These are phyloP conservation scores for Colletotrichum sp. DNA, from an alignment of 2,329 filamentous ascomycete species.

Conservation along the genomic window DNA sequence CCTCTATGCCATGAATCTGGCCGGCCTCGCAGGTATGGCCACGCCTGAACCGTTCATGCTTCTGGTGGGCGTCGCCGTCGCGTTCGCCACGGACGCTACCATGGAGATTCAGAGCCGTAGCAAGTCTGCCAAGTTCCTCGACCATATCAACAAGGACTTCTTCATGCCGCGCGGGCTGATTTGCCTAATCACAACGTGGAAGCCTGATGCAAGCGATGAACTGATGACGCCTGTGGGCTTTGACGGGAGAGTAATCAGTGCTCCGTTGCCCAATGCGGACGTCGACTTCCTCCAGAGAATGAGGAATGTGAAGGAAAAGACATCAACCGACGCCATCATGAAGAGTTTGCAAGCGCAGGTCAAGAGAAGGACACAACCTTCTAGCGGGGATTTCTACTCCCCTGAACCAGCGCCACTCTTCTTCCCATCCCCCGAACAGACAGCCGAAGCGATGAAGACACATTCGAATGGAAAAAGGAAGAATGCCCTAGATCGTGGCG, in stretches of 20 bases:
- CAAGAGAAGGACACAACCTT: neutral
- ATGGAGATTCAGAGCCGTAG: slow-evolving; percentile 43
- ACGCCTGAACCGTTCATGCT: slow-evolving; percentile 45
- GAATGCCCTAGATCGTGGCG: neutral
- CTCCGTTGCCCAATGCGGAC: neutral
- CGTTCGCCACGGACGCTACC: slow-evolving; percentile 44
- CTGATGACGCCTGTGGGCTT: slow-evolving; percentile 30
- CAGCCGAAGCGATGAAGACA: slow-evolving; percentile 16
- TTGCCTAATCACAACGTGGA: slow-evolving; percentile 54
- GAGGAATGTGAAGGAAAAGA: neutral
- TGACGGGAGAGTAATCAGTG: slow-evolving; percentile 27
- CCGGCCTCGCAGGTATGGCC: slow-evolving; percentile 40
- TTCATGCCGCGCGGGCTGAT: slow-evolving; percentile 63
- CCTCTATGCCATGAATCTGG: slow-evolving; percentile 44
- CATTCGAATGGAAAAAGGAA: slow-evolving; percentile 23
- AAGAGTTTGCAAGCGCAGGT: neutral
- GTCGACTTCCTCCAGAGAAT: neutral
- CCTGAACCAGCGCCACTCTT: slow-evolving; percentile 52
- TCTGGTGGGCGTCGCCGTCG: slow-evolving; percentile 47
- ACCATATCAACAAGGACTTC: slow-evolving; percentile 58
- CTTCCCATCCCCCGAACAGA: slow-evolving; percentile 47
- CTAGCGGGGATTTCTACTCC: slow-evolving; percentile 40
- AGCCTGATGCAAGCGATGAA: slow-evolving; percentile 39
- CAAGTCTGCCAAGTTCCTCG: slow-evolving; percentile 57
- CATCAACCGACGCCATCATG: neutral